phyloP scores from a whole-genome alignment of 176 grass and related monocot species.

The Urochloa ruziziensis region DNA sequence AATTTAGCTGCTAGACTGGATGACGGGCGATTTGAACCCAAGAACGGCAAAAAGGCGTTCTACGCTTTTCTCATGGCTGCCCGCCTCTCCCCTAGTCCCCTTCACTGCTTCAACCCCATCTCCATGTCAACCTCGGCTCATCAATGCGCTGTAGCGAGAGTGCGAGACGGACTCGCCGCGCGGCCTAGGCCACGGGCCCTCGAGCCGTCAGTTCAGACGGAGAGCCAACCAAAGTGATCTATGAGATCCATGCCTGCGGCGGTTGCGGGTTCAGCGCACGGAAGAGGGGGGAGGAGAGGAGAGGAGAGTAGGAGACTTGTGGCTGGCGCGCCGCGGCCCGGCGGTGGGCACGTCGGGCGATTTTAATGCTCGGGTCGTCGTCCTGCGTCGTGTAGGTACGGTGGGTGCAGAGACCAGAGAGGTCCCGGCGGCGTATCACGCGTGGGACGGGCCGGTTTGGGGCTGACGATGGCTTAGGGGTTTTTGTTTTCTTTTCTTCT shows the following conservation, averaged over 20 bases:
- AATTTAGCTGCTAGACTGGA: not conserved
- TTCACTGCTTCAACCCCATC: not conserved
- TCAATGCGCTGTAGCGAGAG: not conserved
- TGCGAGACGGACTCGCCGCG: not conserved
- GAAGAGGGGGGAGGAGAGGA: no score
- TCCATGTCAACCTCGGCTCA: conserved; percentile 10
- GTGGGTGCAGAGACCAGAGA: no score
- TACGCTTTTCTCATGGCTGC: conserved; percentile 18
- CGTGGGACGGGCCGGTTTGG: not conserved
- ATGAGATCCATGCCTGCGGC: no score
- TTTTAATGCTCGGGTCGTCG: not conserved
- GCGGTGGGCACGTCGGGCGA: no score
- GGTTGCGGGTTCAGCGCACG: no score
- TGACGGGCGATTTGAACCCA: not conserved
- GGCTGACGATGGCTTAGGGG: not conserved
- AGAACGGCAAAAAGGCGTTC: conserved; percentile 12
- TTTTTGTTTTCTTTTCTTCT: not conserved
- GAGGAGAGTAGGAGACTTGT: no score
- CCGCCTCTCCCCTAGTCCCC: no score
- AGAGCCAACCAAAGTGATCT: not conserved
- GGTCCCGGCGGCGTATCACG: no score
- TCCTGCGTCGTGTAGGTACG: no score
- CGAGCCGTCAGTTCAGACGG: not conserved
- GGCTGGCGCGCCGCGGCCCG: no score
- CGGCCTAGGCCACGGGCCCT: not conserved